A percentile compares a stretch with the other conserved stretches of the same genome.
These are phyloP conservation scores for Brassica hybrid DNA, from an alignment of 441 rosid genomes.

Conservation along the genomic window DNA sequence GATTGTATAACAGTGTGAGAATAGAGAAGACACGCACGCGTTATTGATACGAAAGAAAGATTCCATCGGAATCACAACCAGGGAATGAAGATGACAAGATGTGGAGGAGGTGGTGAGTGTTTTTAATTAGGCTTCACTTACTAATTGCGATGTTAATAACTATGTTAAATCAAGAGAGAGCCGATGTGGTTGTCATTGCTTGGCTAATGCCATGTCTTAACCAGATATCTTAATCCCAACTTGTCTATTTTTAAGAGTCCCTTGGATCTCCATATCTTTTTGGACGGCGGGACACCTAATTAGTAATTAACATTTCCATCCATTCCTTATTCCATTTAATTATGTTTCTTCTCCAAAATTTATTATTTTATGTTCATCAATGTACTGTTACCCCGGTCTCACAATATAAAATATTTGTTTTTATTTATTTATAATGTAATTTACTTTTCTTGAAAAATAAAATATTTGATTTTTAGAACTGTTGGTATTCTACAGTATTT, in stretches of 20 bases:
- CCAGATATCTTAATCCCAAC: constrained; percentile 28
- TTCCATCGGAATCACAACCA: not conserved
- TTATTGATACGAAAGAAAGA: not conserved
- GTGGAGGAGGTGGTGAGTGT: constrained; percentile 22
- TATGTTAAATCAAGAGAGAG: constrained; percentile 4
- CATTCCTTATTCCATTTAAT: not conserved
- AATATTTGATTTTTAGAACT: not conserved
- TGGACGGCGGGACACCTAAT: constrained; percentile 38
- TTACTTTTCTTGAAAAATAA: not conserved
- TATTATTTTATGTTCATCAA: not conserved
- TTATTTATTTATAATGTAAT: not conserved
- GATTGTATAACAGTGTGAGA: not conserved
- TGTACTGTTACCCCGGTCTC: not conserved
- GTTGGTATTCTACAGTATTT: not conserved
- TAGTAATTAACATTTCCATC: not conserved
- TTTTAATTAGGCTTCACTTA: not conserved
- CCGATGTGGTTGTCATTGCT: constrained; percentile 31
- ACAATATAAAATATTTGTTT: not conserved
- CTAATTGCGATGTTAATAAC: not conserved
- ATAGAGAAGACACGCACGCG: constrained; percentile 13
- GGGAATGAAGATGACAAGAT: not conserved
- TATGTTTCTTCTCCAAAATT: not conserved
- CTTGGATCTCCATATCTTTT: constrained; percentile 21
- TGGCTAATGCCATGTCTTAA: constrained; percentile 18
- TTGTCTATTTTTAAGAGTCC: constrained; percentile 26